Evolutionary conservation across 2,329 filamentous ascomycete genomes (phyloP).

Genomic region (Phialemonium atrogriseum): DNA sequence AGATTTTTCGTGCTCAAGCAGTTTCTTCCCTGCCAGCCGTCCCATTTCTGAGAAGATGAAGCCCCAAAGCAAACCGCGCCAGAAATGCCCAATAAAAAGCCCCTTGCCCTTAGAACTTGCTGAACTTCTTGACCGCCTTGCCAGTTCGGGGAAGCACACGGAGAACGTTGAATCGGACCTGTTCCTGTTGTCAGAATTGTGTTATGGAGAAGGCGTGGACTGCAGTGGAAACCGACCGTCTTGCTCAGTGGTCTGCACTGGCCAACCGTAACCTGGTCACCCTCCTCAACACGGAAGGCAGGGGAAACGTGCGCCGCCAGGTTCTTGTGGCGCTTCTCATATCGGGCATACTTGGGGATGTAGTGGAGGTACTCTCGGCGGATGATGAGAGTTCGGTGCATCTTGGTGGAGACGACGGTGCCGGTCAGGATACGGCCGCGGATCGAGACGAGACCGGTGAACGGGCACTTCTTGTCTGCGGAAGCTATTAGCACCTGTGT

Average conservation of each 20-base stretch:
- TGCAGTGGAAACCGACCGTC: constrained; percentile 65
- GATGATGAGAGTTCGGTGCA: constrained; percentile 99
- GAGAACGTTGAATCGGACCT: constrained; percentile 99
- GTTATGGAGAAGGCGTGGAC: background rate
- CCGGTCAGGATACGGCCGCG: constrained; percentile 99
- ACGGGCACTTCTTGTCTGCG: constrained; percentile 99
- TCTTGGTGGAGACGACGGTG: constrained; percentile 99
- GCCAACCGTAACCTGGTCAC: constrained; percentile 98
- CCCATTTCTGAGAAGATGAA: constrained; percentile 22
- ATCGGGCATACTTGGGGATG: constrained; percentile 99
- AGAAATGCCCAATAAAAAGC: constrained; percentile 23
- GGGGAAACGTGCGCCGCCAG: constrained; percentile 97
- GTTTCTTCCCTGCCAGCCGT: constrained; percentile 20
- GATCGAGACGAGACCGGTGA: constrained; percentile 98
- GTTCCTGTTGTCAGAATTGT: constrained; percentile 10
- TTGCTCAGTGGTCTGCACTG: constrained; percentile 99
- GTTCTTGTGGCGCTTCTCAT: constrained; percentile 99
- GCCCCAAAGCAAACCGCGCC: constrained; percentile 25
- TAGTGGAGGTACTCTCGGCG: constrained; percentile 99
- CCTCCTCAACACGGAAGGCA: constrained; percentile 99
- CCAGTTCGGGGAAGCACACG: constrained; percentile 95
- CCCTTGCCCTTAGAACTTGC: constrained; percentile 76
- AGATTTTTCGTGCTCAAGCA: constrained; percentile 20
- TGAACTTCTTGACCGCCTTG: constrained; percentile 96
- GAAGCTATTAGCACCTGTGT: too few relatives aligned